These are phyloP conservation scores for Entoloma clypeatum DNA, from an alignment of 1,284 basidiomycete genomes.

Conservation along the genomic window DNA sequence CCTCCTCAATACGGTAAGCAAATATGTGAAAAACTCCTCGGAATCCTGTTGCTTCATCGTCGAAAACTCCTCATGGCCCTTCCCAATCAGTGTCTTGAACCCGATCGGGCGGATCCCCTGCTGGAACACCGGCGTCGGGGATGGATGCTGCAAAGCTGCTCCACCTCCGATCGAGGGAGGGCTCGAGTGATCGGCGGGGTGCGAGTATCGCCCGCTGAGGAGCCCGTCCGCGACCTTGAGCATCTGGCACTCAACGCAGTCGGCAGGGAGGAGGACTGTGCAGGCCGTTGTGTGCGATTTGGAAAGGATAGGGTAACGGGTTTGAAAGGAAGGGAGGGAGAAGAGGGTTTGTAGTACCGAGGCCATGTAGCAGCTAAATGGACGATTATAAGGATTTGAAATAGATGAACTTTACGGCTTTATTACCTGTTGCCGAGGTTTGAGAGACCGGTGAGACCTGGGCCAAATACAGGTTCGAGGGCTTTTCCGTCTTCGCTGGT, in stretches of 20 bases:
- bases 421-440: constrained; percentile 96
- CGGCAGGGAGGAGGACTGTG: constrained; percentile 66
- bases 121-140: constrained; percentile 70
- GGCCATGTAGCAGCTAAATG: constrained; percentile 89
- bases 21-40: constrained; percentile 89
- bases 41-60: constrained; percentile 98
- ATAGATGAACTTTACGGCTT: constrained; percentile 17
- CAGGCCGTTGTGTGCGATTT: constrained; percentile 64
- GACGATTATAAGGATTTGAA: neutral
- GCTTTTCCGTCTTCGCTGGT: constrained; percentile 88
- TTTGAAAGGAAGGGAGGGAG: constrained; percentile 74
- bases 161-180: constrained; percentile 1
- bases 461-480: constrained; percentile 85
- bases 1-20: constrained; percentile 69
- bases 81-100: constrained; percentile 90
- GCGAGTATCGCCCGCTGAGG: constrained; percentile 87
- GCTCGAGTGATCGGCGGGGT: constrained; percentile 38
- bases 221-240: constrained; percentile 91
- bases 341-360: constrained; percentile 90
- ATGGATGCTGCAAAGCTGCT: constrained; percentile 22
- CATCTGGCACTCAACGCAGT: constrained; percentile 94
- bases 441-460: constrained; percentile 83
- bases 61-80: constrained; percentile 91
- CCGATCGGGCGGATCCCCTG: constrained; percentile 80
- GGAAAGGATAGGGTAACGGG: constrained; percentile 60